phyloP scores from a whole-genome alignment of 768 basidiomycete genomes.

The Leccinum imitatum region DNA sequence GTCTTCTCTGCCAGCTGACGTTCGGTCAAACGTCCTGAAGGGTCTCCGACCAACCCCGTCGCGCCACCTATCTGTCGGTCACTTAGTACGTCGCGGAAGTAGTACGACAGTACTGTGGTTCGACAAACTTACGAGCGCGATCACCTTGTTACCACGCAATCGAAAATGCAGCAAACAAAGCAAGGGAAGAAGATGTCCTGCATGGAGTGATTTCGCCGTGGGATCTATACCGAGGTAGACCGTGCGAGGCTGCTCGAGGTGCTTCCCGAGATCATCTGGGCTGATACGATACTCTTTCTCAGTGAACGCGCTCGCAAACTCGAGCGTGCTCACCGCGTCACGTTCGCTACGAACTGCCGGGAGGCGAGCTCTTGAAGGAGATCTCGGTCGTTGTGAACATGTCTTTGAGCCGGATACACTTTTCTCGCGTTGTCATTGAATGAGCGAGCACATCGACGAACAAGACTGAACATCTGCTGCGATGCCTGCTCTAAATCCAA shows the following conservation, averaged over 20 bases:
- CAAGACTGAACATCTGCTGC: conserved; percentile 23
- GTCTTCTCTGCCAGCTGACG: conserved; percentile 63
- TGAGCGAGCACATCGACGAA: conserved; percentile 18
- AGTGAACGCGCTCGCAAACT: neutral
- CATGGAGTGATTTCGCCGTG: conserved; percentile 85
- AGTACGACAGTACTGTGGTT: neutral
- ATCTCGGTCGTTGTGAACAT: conserved; percentile 20
- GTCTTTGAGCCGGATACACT: conserved; percentile 3
- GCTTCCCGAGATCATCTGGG: conserved; percentile 41
- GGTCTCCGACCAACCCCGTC: conserved; percentile 96
- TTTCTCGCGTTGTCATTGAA: neutral
- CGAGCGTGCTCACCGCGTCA: conserved; percentile 33
- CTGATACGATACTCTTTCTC: conserved; percentile 27
- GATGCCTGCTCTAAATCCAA: neutral
- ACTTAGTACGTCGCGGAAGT: conserved; percentile 1
- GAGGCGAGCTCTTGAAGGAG: conserved; percentile 35
- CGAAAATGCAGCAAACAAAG: conserved; percentile 88
- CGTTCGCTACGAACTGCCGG: conserved; percentile 36
- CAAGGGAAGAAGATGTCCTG: conserved; percentile 90
- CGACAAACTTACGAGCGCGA: conserved; percentile 70
- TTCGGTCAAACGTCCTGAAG: conserved; percentile 85
- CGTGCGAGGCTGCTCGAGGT: conserved; percentile 41
- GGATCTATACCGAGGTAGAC: conserved; percentile 94
- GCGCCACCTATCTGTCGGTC: conserved; percentile 88
- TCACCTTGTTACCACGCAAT: conserved; percentile 74